A percentile compares a stretch with the other conserved stretches of the same genome.
These are phyloP conservation scores for Candida sp. DNA, from an alignment of 1,139 yeast species.

Conservation along the genomic window DNA sequence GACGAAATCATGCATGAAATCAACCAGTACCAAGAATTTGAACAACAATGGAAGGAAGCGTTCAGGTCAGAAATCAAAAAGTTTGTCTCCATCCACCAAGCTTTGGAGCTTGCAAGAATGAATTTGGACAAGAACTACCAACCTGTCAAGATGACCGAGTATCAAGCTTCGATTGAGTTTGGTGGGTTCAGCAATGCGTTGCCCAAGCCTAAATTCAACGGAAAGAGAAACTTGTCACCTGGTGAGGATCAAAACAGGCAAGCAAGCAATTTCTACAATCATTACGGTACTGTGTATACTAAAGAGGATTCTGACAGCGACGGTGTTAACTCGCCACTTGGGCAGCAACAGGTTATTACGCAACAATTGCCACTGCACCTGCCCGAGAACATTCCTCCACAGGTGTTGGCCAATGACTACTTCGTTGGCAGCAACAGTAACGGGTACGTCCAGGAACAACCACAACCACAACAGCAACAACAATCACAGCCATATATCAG, in stretches of 20 bases:
- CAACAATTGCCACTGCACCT: slow-evolving; percentile 7
- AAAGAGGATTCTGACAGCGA: slow-evolving; percentile 15
- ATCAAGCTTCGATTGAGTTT: slow-evolving; percentile 46
- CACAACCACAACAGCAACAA: slow-evolving; percentile 1
- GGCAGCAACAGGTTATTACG: slow-evolving; percentile 1
- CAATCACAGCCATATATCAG: slow-evolving; percentile 16
- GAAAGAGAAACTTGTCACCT: slow-evolving; percentile 20
- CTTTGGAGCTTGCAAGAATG: slow-evolving; percentile 34
- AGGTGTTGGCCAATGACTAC: slow-evolving; percentile 1
- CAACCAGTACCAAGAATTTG: slow-evolving; percentile 30
- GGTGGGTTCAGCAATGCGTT: slow-evolving; percentile 44
- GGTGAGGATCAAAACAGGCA: slow-evolving; percentile 10
- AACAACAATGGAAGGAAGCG: slow-evolving; percentile 36
- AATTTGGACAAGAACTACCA: slow-evolving; percentile 31
- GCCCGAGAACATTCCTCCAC: slow-evolving; percentile 4
- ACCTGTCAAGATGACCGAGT: slow-evolving; percentile 38
- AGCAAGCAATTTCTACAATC: slow-evolving; percentile 19
- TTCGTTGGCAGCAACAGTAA: not conserved
- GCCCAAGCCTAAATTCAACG: slow-evolving; percentile 24
- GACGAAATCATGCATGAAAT: slow-evolving; percentile 36
- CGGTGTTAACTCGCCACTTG: slow-evolving; percentile 6
- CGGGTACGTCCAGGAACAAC: not conserved
- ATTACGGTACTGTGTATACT: slow-evolving; percentile 30
- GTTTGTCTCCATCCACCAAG: slow-evolving; percentile 34
- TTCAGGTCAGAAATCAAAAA: slow-evolving; percentile 36